Evolutionary conservation across 164 flowering plant genomes (phyloP).

Genomic region (Dillenia turbinata): DNA sequence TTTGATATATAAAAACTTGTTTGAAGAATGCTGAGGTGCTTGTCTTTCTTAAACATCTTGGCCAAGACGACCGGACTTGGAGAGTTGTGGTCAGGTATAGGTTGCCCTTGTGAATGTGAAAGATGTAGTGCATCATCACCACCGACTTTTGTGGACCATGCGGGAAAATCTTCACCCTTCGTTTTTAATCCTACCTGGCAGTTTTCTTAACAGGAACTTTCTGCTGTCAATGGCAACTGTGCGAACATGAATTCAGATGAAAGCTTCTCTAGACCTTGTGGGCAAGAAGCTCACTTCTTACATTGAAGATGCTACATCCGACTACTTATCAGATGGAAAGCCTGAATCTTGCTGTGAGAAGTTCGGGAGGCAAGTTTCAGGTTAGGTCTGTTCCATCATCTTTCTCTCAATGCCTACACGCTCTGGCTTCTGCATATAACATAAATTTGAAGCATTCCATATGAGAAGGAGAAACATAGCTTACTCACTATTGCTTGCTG

Average conservation of each 20-base stretch:
- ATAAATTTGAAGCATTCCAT: conserved; percentile 24
- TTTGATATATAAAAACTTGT: no score
- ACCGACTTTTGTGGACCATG: conserved; percentile 37
- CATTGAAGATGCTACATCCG: conserved; percentile 41
- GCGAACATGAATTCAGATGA: conserved; percentile 7
- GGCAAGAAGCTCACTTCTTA: conserved; percentile 20
- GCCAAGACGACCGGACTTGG: conserved; percentile 47
- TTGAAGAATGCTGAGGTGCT: background rate
- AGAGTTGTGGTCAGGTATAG: conserved; percentile 52
- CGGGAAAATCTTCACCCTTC: background rate
- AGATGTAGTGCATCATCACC: conserved; percentile 54
- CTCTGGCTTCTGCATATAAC: conserved; percentile 62
- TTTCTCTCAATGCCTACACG: conserved; percentile 54
- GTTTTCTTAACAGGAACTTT: conserved; percentile 30
- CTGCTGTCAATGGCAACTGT: conserved; percentile 3
- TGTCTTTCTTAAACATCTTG: background rate
- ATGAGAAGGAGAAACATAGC: conserved; percentile 43
- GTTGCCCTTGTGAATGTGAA: conserved; percentile 46
- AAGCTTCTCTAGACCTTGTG: conserved; percentile 11
- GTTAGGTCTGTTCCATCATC: conserved; percentile 51
- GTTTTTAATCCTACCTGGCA: background rate
- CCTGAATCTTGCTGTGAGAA: conserved; percentile 51
- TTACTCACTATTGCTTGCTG: conserved; percentile 64
- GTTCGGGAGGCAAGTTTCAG: conserved; percentile 27
- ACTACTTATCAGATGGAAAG: conserved; percentile 37